These are phyloP conservation scores for Prinsepia uniflora DNA, from an alignment of 306 rosid genomes.

Conservation along the genomic window DNA sequence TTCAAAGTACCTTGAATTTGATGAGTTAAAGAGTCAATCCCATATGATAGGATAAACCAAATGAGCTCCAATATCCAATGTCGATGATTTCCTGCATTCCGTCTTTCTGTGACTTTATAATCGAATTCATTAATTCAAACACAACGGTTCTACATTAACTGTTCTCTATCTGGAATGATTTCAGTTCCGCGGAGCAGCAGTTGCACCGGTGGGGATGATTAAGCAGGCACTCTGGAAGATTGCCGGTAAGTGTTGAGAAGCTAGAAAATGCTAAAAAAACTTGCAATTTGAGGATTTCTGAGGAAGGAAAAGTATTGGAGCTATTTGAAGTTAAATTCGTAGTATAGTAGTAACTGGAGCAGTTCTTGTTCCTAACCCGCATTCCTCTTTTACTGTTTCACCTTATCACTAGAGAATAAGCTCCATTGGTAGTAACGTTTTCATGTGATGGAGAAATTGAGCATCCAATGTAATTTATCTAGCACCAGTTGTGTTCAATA, in stretches of 20 bases:
- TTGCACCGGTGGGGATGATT: slow-evolving; percentile 59
- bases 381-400: slow-evolving; percentile 19
- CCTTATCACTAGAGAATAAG: slow-evolving; percentile 22
- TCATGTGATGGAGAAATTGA: slow-evolving; percentile 16
- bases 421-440: slow-evolving; percentile 14
- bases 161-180: slow-evolving; percentile 19
- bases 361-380: slow-evolving; percentile 22
- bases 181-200: slow-evolving; percentile 72
- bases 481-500: neutral
- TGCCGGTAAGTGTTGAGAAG: slow-evolving; percentile 40
- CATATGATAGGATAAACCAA: no score
- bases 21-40: no score
- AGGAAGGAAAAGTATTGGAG: slow-evolving; percentile 1
- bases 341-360: slow-evolving; percentile 6
- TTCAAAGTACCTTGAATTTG: no score
- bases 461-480: neutral
- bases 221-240: slow-evolving; percentile 61
- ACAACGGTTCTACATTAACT: slow-evolving; percentile 12
- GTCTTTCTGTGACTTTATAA: slow-evolving; percentile 2
- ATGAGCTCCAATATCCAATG: neutral
- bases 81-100: neutral
- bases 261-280: slow-evolving; percentile 14
- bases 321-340: slow-evolving; percentile 2
- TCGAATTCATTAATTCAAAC: neutral
- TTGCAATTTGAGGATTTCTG: slow-evolving; percentile 20